phyloP scores from a whole-genome alignment of 768 basidiomycete genomes.

The Mycena floridula region DNA sequence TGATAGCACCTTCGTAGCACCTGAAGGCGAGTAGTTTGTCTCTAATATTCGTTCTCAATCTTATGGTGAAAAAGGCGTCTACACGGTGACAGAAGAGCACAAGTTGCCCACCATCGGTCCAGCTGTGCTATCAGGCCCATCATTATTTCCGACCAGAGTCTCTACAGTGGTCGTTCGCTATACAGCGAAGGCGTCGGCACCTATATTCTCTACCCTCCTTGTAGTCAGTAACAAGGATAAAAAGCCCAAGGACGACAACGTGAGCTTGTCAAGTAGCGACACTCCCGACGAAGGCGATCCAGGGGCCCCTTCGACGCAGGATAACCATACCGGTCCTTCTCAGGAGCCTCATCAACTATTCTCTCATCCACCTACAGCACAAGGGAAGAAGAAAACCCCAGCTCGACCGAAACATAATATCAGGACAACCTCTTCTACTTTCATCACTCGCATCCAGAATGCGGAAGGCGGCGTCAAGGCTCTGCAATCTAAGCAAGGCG shows the following conservation, averaged over 20 bases:
- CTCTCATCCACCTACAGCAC: slow-evolving; percentile 36
- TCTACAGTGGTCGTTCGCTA: slow-evolving; percentile 60
- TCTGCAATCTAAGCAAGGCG: slow-evolving; percentile 77
- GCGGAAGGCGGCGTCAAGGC: slow-evolving; percentile 69
- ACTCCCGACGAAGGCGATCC: slow-evolving; percentile 63
- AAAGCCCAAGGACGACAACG: slow-evolving; percentile 44
- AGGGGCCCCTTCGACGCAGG: slow-evolving; percentile 28
- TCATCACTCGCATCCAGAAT: slow-evolving; percentile 82
- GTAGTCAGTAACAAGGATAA: slow-evolving; percentile 64
- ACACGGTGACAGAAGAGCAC: slow-evolving; percentile 83
- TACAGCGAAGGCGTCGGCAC: slow-evolving; percentile 35
- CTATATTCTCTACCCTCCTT: slow-evolving; percentile 58
- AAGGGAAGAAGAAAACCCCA: slow-evolving; percentile 57
- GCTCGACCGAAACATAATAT: slow-evolving; percentile 88
- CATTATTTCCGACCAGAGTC: slow-evolving; percentile 54
- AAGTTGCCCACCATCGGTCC: slow-evolving; percentile 46
- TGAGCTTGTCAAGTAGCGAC: slow-evolving; percentile 71
- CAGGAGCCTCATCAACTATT: slow-evolving; percentile 52
- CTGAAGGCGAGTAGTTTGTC: too few relatives aligned
- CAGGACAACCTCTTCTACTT: slow-evolving; percentile 85
- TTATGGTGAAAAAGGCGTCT: too few relatives aligned
- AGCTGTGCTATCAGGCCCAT: slow-evolving; percentile 27
- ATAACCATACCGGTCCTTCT: slow-evolving; percentile 7
- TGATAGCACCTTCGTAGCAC: slow-evolving; percentile 81
- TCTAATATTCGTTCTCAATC: too few relatives aligned